Conservation (phyloP, 116 monocot genomes). For the Cymodocea nodosa region DNA sequence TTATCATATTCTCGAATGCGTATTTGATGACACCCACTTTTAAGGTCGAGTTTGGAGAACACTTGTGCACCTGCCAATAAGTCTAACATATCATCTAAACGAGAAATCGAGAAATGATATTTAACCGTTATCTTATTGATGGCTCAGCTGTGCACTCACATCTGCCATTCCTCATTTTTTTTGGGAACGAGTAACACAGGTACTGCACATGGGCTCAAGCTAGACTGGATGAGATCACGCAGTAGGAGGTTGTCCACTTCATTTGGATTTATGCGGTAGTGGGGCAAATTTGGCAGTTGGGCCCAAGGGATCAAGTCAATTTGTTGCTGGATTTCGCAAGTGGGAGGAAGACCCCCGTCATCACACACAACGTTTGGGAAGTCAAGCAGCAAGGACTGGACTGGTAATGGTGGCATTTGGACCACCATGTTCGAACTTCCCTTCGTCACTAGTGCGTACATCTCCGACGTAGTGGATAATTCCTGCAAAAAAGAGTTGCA, state of each 20-base stretch:
- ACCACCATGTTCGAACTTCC: neutral
- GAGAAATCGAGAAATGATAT: slow-evolving; percentile 6
- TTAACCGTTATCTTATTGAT: slow-evolving; percentile 9
- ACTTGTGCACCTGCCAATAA: neutral
- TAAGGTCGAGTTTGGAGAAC: neutral
- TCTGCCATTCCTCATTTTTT: neutral
- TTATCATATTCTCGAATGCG: neutral
- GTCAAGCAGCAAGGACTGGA: neutral
- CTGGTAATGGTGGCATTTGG: neutral
- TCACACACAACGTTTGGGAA: too few species aligned
- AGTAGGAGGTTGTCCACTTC: neutral
- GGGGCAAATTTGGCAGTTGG: neutral
- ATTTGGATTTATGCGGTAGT: neutral
- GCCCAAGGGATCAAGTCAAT: neutral
- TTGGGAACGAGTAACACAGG: neutral
- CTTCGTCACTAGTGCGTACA: neutral
- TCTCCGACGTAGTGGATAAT: neutral
- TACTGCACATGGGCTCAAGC: neutral
- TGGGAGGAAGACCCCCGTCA: neutral
- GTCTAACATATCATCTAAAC: slow-evolving; percentile 11
- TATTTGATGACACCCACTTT: slow-evolving; percentile 2
- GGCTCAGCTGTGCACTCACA: slow-evolving; percentile 9
- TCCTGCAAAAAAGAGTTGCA: neutral
- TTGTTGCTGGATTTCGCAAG: neutral
- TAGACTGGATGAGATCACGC: neutral